These are phyloP conservation scores for Bjerkandera adusta DNA, from an alignment of 1,284 basidiomycete species.

Conservation along the genomic window DNA sequence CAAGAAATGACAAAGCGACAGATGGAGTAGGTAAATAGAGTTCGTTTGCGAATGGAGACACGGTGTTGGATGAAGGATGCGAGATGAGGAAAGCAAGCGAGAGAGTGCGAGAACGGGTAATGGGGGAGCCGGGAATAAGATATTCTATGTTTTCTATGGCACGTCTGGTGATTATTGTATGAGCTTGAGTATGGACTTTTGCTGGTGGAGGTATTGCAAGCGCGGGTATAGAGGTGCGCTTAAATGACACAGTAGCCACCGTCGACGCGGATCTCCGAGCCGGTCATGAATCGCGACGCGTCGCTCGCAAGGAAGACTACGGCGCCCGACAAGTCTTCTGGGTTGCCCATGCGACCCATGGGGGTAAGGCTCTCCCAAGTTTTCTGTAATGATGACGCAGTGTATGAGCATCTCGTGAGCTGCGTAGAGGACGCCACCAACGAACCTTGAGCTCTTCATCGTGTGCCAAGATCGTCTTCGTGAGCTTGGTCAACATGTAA, in stretches of 20 bases:
- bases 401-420: background rate
- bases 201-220: background rate
- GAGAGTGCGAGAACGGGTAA: too few species aligned
- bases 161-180: background rate
- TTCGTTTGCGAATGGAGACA: too few species aligned
- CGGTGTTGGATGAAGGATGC: too few species aligned
- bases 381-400: conserved; percentile 38
- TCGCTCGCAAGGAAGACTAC: conserved; percentile 85
- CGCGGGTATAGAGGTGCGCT: conserved; percentile 16
- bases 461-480: conserved; percentile 72
- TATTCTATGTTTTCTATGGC: conserved; percentile 1
- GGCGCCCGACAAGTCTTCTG: conserved; percentile 75
- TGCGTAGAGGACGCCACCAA: conserved; percentile 3
- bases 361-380: conserved; percentile 92
- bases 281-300: conserved; percentile 85
- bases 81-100: background rate
- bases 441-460: conserved; percentile 71
- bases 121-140: background rate
- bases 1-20: background rate
- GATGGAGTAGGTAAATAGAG: background rate
- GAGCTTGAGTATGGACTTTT: background rate
- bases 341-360: conserved; percentile 82
- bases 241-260: conserved; percentile 80
- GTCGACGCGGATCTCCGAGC: conserved; percentile 81
- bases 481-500: conserved; percentile 89